Conservation (phyloP, 257 asterid species). For the Rhazya stricta region DNA sequence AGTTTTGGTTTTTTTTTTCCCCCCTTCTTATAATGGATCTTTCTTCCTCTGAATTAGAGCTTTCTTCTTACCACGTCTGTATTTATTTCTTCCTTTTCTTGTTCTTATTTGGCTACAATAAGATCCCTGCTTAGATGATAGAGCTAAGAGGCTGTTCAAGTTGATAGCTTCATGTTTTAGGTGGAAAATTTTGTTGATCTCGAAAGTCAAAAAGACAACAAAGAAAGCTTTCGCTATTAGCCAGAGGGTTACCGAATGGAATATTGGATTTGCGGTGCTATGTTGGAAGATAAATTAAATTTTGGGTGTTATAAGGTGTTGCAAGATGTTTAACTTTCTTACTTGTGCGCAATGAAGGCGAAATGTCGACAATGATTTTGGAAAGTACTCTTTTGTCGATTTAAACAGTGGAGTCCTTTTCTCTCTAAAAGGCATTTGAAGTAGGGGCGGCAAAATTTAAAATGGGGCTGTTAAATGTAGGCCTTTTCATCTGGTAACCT, state of each 20-base stretch:
- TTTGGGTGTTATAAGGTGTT: background rate
- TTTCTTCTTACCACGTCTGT: background rate
- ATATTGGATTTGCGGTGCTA: background rate
- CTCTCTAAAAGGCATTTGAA: background rate
- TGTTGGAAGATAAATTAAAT: background rate
- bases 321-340: background rate
- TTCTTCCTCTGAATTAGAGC: background rate
- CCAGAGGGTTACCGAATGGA: background rate
- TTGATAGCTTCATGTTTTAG: background rate
- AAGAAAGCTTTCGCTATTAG: background rate
- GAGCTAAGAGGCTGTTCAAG: background rate
- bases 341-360: background rate
- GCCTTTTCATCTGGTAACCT: background rate
- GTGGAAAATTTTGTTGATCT: background rate
- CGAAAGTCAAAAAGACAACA: background rate
- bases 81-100: background rate
- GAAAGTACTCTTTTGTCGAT: background rate
- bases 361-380: background rate
- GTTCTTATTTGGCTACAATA: background rate
- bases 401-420: background rate
- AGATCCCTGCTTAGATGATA: background rate
- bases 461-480: background rate
- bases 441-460: background rate
- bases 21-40: background rate
- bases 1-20: background rate